Evolutionary conservation across 1,284 basidiomycete species (phyloP).

Genomic region (Sanghuangporus weigelae): DNA sequence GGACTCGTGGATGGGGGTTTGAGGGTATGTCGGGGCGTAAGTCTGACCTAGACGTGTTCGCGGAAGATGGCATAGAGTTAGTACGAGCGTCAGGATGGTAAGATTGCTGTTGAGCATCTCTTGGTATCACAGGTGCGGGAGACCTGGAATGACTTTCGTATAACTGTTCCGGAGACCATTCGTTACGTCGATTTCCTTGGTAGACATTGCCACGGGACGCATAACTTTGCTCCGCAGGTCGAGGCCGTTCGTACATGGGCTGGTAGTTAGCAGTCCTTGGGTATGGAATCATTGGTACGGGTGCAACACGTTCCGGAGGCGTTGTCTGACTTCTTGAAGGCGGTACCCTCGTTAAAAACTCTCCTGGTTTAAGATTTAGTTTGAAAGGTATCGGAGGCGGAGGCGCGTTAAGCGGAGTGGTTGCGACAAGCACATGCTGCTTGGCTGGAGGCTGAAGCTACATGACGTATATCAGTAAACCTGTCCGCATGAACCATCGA

Average conservation of each 20-base stretch:
- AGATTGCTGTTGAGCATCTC: background rate
- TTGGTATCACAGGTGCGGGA: background rate
- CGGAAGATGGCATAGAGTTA: slow-evolving; percentile 1
- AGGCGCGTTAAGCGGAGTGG: background rate
- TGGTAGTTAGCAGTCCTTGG: background rate
- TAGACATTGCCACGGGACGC: background rate
- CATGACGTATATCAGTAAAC: too few species aligned
- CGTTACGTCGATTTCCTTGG: background rate
- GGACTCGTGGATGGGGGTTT: background rate
- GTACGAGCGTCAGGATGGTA: background rate
- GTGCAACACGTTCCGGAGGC: background rate
- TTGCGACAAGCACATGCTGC: slow-evolving; percentile 9
- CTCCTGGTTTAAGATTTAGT: slow-evolving; percentile 15
- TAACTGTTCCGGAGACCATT: slow-evolving; percentile 12
- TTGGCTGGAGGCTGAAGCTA: background rate
- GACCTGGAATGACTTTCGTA: background rate
- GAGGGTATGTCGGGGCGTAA: background rate
- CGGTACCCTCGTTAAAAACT: slow-evolving; percentile 13
- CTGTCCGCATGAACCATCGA: background rate
- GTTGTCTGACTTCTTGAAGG: background rate
- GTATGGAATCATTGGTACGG: background rate
- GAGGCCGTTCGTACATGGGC: background rate
- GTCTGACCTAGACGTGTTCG: slow-evolving; percentile 11
- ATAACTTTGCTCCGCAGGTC: background rate
- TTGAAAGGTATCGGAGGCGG: slow-evolving; percentile 14